Evolutionary conservation across 83 land plant genomes (phyloP).

Genomic region (Thuja plicata): DNA sequence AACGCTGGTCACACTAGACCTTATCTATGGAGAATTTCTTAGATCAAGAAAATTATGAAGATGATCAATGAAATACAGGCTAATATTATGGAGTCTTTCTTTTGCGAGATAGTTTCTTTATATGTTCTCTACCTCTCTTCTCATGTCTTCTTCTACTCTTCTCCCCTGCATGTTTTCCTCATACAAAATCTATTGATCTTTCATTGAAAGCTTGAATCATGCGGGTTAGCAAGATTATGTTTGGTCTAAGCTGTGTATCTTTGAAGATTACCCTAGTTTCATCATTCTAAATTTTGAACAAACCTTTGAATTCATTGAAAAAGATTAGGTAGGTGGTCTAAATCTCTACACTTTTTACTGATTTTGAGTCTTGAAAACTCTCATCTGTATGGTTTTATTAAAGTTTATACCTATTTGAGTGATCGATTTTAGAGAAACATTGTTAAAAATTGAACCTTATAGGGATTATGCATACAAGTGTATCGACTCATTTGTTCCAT

Average conservation of each 20-base stretch:
- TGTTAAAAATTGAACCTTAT: too few species aligned
- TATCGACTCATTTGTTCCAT: too few species aligned
- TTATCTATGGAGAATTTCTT: constrained; percentile 41
- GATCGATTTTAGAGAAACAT: too few species aligned
- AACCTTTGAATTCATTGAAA: neutral
- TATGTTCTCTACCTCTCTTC: neutral
- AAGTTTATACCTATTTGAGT: too few species aligned
- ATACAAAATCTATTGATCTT: neutral
- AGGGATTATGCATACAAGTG: too few species aligned
- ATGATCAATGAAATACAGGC: constrained; percentile 26
- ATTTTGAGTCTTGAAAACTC: too few species aligned
- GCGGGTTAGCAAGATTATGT: neutral
- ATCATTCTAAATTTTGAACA: neutral
- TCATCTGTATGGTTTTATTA: too few species aligned
- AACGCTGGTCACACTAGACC: constrained; percentile 33
- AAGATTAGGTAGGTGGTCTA: neutral
- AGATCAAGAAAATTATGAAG: constrained; percentile 25
- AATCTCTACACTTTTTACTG: neutral
- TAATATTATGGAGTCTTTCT: constrained; percentile 26
- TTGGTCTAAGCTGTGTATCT: neutral
- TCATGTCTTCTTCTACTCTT: neutral
- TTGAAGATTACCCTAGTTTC: neutral
- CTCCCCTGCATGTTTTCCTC: neutral
- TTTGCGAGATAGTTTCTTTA: neutral
- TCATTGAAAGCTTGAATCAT: neutral